These are phyloP conservation scores for Lachancea lanzarotensis DNA, from an alignment of 805 yeast species.

Conservation along the genomic window DNA sequence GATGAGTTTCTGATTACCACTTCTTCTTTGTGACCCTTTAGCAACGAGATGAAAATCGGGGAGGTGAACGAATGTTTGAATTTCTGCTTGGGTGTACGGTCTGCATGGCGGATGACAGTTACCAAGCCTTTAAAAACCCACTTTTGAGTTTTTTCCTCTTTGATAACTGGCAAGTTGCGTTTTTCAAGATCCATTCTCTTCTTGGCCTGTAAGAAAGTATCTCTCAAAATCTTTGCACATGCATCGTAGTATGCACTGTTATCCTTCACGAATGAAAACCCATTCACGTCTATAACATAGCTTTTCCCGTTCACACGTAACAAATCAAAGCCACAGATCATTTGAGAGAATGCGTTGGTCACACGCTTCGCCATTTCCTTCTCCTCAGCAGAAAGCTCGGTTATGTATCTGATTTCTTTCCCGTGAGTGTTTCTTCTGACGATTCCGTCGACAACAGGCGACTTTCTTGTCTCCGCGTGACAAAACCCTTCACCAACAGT, in stretches of 20 bases:
- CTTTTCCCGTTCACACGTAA: constrained; percentile 82
- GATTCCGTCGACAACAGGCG: constrained; percentile 99
- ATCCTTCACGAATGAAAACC: constrained; percentile 95
- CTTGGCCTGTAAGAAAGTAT: constrained; percentile 62
- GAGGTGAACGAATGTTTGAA: constrained; percentile 92
- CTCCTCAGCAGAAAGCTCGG: constrained; percentile 71
- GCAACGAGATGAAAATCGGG: constrained; percentile 72
- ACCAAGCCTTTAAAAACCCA: constrained; percentile 96
- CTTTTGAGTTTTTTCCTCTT: constrained; percentile 55
- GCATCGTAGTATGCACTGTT: constrained; percentile 78
- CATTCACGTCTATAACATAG: constrained; percentile 95
- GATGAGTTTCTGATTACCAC: constrained; percentile 88
- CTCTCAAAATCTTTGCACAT: constrained; percentile 70
- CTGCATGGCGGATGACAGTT: constrained; percentile 91
- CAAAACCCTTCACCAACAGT: constrained; percentile 89
- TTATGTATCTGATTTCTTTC: constrained; percentile 87
- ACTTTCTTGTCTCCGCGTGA: constrained; percentile 97
- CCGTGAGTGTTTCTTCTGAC: constrained; percentile 97
- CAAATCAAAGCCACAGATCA: constrained; percentile 94
- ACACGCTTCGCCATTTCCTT: constrained; percentile 74
- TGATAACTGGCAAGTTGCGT: constrained; percentile 31
- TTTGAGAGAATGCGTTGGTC: constrained; percentile 73
- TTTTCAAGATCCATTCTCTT: constrained; percentile 38
- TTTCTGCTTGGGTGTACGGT: constrained; percentile 96
- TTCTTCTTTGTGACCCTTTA: constrained; percentile 93